Percentiles rank a stretch among this genome's conserved stretches.
Conservation (phyloP, 2,329 filamentous ascomycete species). For the Epichloe festucae region DNA sequence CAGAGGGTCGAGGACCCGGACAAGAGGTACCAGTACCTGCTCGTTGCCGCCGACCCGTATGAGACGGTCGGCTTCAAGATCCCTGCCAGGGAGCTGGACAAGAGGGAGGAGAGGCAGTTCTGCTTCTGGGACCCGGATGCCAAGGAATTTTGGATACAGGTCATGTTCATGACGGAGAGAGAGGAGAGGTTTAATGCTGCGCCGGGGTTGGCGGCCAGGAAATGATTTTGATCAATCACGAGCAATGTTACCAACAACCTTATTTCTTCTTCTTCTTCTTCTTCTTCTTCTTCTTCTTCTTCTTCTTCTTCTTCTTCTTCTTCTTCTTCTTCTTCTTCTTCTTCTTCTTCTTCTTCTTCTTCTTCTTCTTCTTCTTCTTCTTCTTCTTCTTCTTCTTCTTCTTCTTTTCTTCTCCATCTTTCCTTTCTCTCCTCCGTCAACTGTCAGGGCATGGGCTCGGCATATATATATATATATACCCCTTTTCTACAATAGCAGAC, state of each 20-base stretch:
- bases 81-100: constrained; percentile 83
- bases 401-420: background rate
- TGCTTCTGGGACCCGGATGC: constrained; percentile 90
- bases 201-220: constrained; percentile 41
- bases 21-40: constrained; percentile 84
- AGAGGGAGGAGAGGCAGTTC: constrained; percentile 78
- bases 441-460: background rate
- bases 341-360: background rate
- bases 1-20: constrained; percentile 93
- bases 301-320: background rate
- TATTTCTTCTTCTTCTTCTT: too few relatives aligned
- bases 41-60: constrained; percentile 93
- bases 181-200: constrained; percentile 74
- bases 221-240: constrained; percentile 16
- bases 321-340: background rate
- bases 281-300: background rate
- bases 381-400: background rate
- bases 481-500: background rate
- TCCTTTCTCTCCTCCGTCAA: too few relatives aligned
- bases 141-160: constrained; percentile 95
- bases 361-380: too few relatives aligned
- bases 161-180: constrained; percentile 96
- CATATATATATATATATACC: background rate
- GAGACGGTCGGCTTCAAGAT: constrained; percentile 96
- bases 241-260: background rate